Conservation (phyloP, 73 alveolate genomes). For the Symbiodinium pilosum region DNA sequence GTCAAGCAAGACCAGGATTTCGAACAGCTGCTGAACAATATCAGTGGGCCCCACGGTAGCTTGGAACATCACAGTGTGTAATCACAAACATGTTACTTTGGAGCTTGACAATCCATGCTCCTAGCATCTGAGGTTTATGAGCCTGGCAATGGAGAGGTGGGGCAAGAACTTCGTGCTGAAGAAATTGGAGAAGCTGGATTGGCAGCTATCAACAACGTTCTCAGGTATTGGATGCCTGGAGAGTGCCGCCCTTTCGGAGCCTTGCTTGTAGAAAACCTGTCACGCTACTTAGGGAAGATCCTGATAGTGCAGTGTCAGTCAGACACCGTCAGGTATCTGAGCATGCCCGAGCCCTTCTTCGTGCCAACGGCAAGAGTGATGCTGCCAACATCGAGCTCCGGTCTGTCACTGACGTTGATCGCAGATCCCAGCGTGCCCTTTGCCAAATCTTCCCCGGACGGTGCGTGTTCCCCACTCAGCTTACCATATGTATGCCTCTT, state of each 20-base stretch:
- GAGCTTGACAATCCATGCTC: too few species aligned
- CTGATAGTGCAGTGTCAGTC: background rate
- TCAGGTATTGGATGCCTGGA: background rate
- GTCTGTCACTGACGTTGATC: background rate
- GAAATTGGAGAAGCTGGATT: background rate
- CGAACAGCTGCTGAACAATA: too few species aligned
- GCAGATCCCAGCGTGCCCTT: background rate
- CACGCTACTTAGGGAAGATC: background rate
- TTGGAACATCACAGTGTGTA: too few species aligned
- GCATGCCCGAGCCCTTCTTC: background rate
- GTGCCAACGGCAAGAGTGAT: background rate
- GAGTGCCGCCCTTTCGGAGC: background rate
- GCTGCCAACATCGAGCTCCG: background rate
- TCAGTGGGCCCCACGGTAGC: too few species aligned
- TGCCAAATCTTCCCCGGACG: background rate
- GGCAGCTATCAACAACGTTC: background rate
- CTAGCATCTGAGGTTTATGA: background rate
- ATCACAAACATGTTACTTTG: too few species aligned
- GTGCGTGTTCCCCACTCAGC: too few species aligned
- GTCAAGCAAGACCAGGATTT: too few species aligned
- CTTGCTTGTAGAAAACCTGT: background rate
- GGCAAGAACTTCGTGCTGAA: background rate
- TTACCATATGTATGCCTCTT: too few species aligned
- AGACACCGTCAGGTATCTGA: background rate
- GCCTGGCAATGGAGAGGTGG: background rate